Conservation (phyloP, 495 filamentous ascomycete genomes). For the Penicilliopsis zonata region DNA sequence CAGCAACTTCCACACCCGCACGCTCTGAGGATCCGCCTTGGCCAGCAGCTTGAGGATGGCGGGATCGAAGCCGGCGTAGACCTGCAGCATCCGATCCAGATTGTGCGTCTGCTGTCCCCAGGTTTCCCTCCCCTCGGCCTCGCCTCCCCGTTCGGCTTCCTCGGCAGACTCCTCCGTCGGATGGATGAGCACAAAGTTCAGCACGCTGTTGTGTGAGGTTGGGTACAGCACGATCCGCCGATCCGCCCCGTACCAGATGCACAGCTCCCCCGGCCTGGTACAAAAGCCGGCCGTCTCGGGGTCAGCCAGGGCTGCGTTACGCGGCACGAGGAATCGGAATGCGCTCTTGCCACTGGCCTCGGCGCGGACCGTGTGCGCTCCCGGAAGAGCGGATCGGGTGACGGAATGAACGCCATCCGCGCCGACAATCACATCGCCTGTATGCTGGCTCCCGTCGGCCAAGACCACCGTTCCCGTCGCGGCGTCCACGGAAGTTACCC, state of each 20-base stretch:
- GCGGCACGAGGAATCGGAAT: conserved; percentile 47
- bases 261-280: conserved; percentile 18
- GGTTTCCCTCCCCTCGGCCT: no score
- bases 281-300: conserved; percentile 24
- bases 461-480: conserved; percentile 28
- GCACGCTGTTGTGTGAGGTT: conserved; percentile 1
- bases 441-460: conserved; percentile 16
- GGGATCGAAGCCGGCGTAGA: conserved; percentile 30
- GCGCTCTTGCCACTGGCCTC: conserved; percentile 43
- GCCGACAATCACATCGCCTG: conserved; percentile 38
- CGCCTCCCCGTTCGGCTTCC: no score
- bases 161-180: conserved; percentile 13
- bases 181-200: conserved; percentile 3
- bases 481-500: conserved; percentile 31
- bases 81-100: conserved; percentile 22
- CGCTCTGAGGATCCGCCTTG: conserved; percentile 21
- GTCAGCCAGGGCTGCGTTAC: conserved; percentile 30
- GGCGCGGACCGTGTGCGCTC: conserved; percentile 20
- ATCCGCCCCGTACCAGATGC: conserved; percentile 30
- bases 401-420: conserved; percentile 42
- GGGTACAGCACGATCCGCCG: conserved; percentile 42
- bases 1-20: conserved; percentile 39
- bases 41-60: conserved; percentile 20
- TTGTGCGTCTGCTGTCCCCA: conserved; percentile 17
- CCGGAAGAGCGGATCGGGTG: conserved; percentile 31